These are phyloP conservation scores for Colletotrichum paranaense DNA, from an alignment of 2,329 filamentous ascomycete species.

Conservation along the genomic window DNA sequence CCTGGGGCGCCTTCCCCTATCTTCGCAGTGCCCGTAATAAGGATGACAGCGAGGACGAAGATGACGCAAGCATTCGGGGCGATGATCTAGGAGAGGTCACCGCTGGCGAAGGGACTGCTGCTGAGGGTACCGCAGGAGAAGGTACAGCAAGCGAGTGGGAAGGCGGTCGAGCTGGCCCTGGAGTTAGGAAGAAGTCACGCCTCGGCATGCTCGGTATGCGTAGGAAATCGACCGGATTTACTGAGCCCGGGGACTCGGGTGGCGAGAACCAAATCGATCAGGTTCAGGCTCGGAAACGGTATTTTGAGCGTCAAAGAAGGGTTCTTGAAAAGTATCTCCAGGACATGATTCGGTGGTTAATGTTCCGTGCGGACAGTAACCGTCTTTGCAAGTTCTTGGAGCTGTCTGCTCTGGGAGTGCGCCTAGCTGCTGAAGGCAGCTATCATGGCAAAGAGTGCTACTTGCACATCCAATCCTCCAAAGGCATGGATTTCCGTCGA, in stretches of 20 bases:
- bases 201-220: constrained; percentile 64
- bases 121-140: constrained; percentile 67
- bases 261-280: constrained; percentile 52
- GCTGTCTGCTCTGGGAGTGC: constrained; percentile 91
- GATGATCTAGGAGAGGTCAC: constrained; percentile 54
- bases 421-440: constrained; percentile 92
- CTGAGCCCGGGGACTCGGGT: constrained; percentile 57
- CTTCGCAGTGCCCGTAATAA: constrained; percentile 83
- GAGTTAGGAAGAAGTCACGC: constrained; percentile 60
- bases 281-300: constrained; percentile 62
- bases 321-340: constrained; percentile 91
- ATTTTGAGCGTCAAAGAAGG: constrained; percentile 84
- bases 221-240: constrained; percentile 63
- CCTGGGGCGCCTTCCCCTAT: constrained; percentile 89
- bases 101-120: constrained; percentile 53
- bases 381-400: constrained; percentile 96
- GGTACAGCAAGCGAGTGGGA: constrained; percentile 49
- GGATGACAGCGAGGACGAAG: constrained; percentile 85
- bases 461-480: constrained; percentile 90
- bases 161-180: constrained; percentile 35
- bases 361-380: constrained; percentile 96
- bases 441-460: constrained; percentile 98
- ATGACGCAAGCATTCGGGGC: constrained; percentile 51
- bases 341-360: constrained; percentile 94
- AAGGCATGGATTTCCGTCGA: constrained; percentile 86